A percentile compares a stretch with the other conserved stretches of the same genome.
Conservation (phyloP, 257 asterid genomes). For the Solanum acaule region DNA sequence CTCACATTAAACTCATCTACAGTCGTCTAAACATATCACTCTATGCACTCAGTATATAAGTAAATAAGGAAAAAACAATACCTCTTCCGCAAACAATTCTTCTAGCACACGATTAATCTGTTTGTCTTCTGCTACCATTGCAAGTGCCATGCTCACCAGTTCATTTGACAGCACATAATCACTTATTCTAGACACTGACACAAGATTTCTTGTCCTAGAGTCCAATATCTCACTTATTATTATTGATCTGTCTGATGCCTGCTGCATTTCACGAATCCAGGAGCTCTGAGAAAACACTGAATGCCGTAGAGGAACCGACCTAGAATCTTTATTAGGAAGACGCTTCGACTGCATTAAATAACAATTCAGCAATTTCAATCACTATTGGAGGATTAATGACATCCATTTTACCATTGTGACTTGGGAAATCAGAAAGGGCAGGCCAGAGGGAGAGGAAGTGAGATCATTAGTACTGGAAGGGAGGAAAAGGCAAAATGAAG, state of each 20-base stretch:
- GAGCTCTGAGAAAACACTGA: slow-evolving; percentile 88
- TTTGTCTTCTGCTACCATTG: slow-evolving; percentile 98
- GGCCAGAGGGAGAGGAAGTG: not conserved
- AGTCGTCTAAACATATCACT: not conserved
- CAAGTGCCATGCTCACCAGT: slow-evolving; percentile 98
- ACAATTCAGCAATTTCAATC: slow-evolving; percentile 4
- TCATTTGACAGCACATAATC: slow-evolving; percentile 91
- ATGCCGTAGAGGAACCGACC: slow-evolving; percentile 50
- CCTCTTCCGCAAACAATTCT: slow-evolving; percentile 97
- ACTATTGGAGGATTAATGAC: not conserved
- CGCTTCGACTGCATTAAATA: slow-evolving; percentile 75
- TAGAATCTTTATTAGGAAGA: slow-evolving; percentile 62
- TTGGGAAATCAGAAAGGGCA: not conserved
- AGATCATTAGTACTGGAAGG: not conserved
- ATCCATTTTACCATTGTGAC: not conserved
- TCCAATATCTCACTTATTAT: slow-evolving; percentile 94
- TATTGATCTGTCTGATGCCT: slow-evolving; percentile 90
- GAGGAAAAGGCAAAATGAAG: not conserved
- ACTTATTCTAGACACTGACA: slow-evolving; percentile 87
- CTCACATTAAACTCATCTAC: not conserved
- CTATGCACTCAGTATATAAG: not conserved
- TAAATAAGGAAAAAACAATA: slow-evolving; percentile 6
- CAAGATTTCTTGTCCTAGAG: slow-evolving; percentile 93
- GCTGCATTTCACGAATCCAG: slow-evolving; percentile 96
- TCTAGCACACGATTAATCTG: slow-evolving; percentile 90